Evolutionary conservation across 495 filamentous ascomycete species (phyloP), one percentile per base, ranked within the genome.

Genomic region (Podospora fimiseda): DNA sequence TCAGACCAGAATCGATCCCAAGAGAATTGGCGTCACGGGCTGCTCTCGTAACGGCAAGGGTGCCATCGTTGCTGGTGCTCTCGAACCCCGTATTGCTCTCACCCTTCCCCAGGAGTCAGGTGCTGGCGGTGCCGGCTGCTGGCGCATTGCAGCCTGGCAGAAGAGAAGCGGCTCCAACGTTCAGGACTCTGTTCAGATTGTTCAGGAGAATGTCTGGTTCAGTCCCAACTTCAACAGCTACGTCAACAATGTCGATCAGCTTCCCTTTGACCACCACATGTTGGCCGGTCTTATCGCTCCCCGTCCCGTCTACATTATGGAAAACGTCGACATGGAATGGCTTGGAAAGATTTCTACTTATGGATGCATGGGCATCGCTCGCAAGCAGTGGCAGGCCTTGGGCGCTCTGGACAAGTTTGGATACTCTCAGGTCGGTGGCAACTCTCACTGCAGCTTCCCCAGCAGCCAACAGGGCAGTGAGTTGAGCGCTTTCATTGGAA

Each of bases 21-120:
- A 55, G 43, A 65, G 70, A 14, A 62, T 79, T 38, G 77, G 72
- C 43, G 75, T 77, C 15, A 77, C 74, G 2, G 77, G 76, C 9
- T 80, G 76, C 60, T 77, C 73, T 22, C 71, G 76, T 36, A 79
- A 80, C 60, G 76, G 76, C 30, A 79, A 80, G 64, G 77, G 77
- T 30, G 75, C 77, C 40, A 70, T 80, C 48, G 56, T 79, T 15
- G 76, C 72, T 36, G 76, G 76, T 8, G 77, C 76, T 0, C 60
- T 80, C 22, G 74, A 76, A 38, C 61, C 64, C 22, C 70, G 77
- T 27, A 75, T 80, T 42, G 76, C 74, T 1, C 68, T 79, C 15
- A 78, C 76, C 9, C 62, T 79, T 6, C 77, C 77, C 1, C 74
- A 79, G 60, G 76, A 80, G 56, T 73, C 70, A 1, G 77, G 76